These are phyloP conservation scores for Alternaria panax DNA, from an alignment of 2,329 filamentous ascomycete genomes.

Conservation along the genomic window DNA sequence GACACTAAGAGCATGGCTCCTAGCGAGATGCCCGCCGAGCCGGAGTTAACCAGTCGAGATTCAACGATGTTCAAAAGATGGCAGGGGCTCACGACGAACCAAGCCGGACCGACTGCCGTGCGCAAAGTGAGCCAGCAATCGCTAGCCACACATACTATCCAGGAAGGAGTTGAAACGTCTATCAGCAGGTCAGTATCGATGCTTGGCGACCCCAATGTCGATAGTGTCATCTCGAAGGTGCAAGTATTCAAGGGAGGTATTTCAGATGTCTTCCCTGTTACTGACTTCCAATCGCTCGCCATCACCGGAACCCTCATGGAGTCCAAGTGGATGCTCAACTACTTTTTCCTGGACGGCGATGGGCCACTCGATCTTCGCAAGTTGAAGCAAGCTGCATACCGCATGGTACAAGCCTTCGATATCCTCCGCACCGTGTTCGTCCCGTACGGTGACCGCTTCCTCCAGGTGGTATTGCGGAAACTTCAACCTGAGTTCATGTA, in stretches of 20 bases:
- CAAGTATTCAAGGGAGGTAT: constrained; percentile 48
- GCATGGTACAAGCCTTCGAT: constrained; percentile 44
- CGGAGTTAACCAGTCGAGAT: constrained; percentile 19
- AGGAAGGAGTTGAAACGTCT: constrained; percentile 29
- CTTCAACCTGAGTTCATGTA: constrained; percentile 43
- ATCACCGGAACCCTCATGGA: constrained; percentile 45
- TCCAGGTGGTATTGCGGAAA: constrained; percentile 44
- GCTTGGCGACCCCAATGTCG: constrained; percentile 44
- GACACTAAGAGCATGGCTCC: constrained; percentile 16
- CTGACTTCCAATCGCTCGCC: constrained; percentile 45
- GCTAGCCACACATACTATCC: constrained; percentile 36
- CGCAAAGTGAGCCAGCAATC: constrained; percentile 24
- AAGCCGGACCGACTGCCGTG: constrained; percentile 15
- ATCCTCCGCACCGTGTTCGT: constrained; percentile 48
- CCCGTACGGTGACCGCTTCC: constrained; percentile 43
- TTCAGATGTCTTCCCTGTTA: constrained; percentile 43
- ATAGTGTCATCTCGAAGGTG: constrained; percentile 46
- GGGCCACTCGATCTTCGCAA: constrained; percentile 43
- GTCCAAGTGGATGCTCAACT: constrained; percentile 48
- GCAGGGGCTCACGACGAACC: constrained; percentile 29
- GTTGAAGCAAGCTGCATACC: constrained; percentile 41
- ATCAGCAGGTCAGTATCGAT: constrained; percentile 38
- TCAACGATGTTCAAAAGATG: constrained; percentile 37
- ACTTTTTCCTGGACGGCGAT: constrained; percentile 43
- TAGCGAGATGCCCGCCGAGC: constrained; percentile 18